Percentiles rank a stretch among this genome's conserved stretches.
phyloP scores from a whole-genome alignment of 805 yeast species.

The Hanseniaspora taiwanica region DNA sequence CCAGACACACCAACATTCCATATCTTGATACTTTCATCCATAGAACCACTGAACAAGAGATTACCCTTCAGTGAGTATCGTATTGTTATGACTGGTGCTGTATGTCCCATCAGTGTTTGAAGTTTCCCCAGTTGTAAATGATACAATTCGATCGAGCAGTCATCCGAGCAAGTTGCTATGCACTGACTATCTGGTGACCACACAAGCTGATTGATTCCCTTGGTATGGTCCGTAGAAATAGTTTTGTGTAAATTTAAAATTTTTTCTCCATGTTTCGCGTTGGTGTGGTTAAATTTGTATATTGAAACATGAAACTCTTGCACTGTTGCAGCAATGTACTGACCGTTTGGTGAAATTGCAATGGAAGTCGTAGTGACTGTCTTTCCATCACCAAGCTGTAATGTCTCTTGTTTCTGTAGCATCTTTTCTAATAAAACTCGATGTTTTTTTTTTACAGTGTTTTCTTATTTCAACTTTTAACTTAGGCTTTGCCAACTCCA shows the following conservation, averaged over 20 bases:
- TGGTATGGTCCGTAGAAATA: constrained; percentile 43
- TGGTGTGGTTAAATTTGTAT: constrained; percentile 28
- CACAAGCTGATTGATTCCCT: constrained; percentile 60
- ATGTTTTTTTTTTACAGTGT: too few relatives aligned
- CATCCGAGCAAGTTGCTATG: constrained; percentile 80
- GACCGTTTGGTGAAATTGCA: too few relatives aligned
- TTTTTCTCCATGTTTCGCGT: constrained; percentile 12
- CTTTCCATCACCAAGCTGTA: too few relatives aligned
- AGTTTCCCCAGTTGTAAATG: constrained; percentile 33
- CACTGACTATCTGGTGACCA: constrained; percentile 67
- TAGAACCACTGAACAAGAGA: constrained; percentile 64
- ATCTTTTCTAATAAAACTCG: too few relatives aligned
- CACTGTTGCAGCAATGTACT: constrained; percentile 42
- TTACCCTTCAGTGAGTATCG: constrained; percentile 65
- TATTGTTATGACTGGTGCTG: constrained; percentile 68
- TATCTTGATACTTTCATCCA: constrained; percentile 81
- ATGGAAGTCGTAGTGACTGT: too few relatives aligned
- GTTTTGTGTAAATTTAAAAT: neutral
- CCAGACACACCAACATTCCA: constrained; percentile 59
- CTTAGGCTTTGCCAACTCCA: too few relatives aligned
- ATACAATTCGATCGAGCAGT: constrained; percentile 67
- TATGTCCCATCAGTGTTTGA: constrained; percentile 54
- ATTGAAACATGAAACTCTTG: constrained; percentile 42
- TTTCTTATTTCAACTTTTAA: too few relatives aligned
- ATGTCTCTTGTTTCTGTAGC: too few relatives aligned